phyloP scores from a whole-genome alignment of 768 basidiomycete species.

The Amanita inopinata region DNA sequence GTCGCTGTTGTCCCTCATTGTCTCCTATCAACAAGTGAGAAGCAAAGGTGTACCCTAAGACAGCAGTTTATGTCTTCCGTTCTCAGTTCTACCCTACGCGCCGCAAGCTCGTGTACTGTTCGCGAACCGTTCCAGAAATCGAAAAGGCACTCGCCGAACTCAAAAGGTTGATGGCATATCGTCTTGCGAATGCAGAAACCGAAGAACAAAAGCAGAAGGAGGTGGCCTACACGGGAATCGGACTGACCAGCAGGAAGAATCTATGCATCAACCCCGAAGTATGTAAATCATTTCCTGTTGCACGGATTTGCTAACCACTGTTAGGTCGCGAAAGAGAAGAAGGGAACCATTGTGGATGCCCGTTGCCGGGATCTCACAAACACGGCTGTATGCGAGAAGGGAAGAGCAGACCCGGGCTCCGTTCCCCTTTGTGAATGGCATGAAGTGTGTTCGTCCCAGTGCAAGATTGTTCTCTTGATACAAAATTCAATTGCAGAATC shows the following conservation, averaged over 20 bases:
- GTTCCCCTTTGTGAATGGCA: slow-evolving; percentile 92
- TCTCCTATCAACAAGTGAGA: slow-evolving; percentile 90
- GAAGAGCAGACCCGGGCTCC: slow-evolving; percentile 78
- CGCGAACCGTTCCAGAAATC: slow-evolving; percentile 98
- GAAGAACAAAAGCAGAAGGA: slow-evolving; percentile 73
- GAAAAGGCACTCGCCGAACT: slow-evolving; percentile 96
- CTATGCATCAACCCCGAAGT: slow-evolving; percentile 94
- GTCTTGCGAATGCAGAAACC: slow-evolving; percentile 61
- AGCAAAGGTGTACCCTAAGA: slow-evolving; percentile 1
- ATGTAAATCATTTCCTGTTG: slow-evolving; percentile 13
- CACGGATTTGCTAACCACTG: slow-evolving; percentile 3
- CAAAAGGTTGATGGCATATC: slow-evolving; percentile 88
- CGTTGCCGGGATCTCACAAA: slow-evolving; percentile 94
- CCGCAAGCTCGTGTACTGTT: slow-evolving; percentile 96
- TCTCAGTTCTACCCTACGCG: slow-evolving; percentile 81
- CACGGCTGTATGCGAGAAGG: slow-evolving; percentile 72
- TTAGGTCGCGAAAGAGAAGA: slow-evolving; percentile 95
- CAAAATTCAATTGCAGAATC: slow-evolving; percentile 41
- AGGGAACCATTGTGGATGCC: slow-evolving; percentile 95
- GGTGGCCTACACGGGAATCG: slow-evolving; percentile 75
- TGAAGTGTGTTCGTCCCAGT: slow-evolving; percentile 49
- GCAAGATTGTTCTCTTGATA: slow-evolving; percentile 3
- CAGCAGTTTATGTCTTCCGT: slow-evolving; percentile 1
- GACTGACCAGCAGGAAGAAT: slow-evolving; percentile 93
- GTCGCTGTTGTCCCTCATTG: slow-evolving; percentile 87